These are phyloP conservation scores for Dendryphion nanum DNA, from an alignment of 2,329 filamentous ascomycete species.

Conservation along the genomic window DNA sequence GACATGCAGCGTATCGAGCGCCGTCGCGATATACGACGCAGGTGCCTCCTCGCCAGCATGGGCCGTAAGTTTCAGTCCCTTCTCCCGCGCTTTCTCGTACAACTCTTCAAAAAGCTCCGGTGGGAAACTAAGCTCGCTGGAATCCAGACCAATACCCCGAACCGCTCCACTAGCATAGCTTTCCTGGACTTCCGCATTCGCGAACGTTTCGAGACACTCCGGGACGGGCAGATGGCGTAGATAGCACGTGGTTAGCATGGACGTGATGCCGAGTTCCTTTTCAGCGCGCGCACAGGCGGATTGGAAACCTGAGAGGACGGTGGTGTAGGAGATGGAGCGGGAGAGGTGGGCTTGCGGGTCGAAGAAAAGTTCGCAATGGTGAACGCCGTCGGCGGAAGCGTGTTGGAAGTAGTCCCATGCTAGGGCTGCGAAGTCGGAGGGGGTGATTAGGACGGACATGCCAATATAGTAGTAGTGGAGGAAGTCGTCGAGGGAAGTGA, in stretches of 20 bases:
- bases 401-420: constrained; percentile 69
- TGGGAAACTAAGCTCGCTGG: constrained; percentile 50
- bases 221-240: constrained; percentile 65
- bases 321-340: constrained; percentile 62
- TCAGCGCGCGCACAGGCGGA: constrained; percentile 61
- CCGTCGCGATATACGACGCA: constrained; percentile 61
- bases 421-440: constrained; percentile 69
- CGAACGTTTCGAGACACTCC: constrained; percentile 53
- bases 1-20: constrained; percentile 61
- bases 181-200: constrained; percentile 44
- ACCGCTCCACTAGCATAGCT: constrained; percentile 53
- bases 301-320: constrained; percentile 63
- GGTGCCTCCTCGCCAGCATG: constrained; percentile 77
- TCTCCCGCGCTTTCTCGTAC: constrained; percentile 54
- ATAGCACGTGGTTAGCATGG: constrained; percentile 69
- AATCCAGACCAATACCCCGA: constrained; percentile 66
- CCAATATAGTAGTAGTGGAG: constrained; percentile 76
- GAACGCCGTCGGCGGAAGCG: constrained; percentile 63
- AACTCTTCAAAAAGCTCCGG: constrained; percentile 59
- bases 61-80: constrained; percentile 63
- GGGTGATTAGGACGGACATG: constrained; percentile 65
- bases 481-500: constrained; percentile 74
- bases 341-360: constrained; percentile 73
- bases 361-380: constrained; percentile 77
- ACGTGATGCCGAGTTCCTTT: constrained; percentile 62